A percentile compares a stretch with the other conserved stretches of the same genome.
phyloP scores from a whole-genome alignment of 331 rosid genomes.

The Dryas integrifolia region DNA sequence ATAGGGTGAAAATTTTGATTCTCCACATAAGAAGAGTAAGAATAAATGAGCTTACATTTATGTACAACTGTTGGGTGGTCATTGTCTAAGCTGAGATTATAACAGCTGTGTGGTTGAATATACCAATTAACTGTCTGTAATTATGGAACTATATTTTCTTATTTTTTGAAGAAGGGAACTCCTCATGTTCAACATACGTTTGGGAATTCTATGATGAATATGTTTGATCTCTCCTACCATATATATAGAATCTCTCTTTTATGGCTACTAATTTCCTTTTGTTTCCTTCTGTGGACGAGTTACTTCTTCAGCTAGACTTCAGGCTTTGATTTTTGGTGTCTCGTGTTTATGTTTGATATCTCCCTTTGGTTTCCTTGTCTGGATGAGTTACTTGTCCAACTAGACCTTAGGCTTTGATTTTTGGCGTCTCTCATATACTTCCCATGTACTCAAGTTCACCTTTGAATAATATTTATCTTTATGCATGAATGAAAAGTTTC shows the following conservation, averaged over 20 bases:
- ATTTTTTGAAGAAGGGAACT: neutral
- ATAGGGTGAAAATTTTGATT: neutral
- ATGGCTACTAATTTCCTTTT: neutral
- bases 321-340: neutral
- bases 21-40: neutral
- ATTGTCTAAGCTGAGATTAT: neutral
- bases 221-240: neutral
- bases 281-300: neutral
- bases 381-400: neutral
- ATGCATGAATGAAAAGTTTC: neutral
- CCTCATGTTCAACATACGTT: neutral
- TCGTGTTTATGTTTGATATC: neutral
- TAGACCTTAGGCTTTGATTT: neutral
- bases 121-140: neutral
- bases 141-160: neutral
- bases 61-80: neutral
- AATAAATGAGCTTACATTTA: neutral
- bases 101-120: neutral
- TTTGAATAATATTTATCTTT: neutral
- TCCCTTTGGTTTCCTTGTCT: conserved; percentile 2
- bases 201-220: neutral
- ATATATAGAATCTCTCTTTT: neutral
- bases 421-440: neutral
- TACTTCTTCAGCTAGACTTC: neutral
- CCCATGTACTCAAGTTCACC: neutral